Evolutionary conservation across 371 early-diverging fungal genomes (phyloP).

Genomic region (Conidiobolus incongruus): DNA sequence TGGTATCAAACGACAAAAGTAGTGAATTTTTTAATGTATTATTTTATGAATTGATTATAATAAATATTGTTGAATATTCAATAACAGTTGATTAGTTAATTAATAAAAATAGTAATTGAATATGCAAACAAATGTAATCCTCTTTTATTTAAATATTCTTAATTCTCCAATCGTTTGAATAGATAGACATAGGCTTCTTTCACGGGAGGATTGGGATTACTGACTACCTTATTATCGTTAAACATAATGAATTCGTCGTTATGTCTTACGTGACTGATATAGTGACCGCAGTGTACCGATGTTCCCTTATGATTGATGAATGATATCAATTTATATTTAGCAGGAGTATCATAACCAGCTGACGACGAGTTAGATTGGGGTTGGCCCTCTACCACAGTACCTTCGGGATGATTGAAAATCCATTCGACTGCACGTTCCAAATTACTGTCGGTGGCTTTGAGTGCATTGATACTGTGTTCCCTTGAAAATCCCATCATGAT

Average conservation of each 20-base stretch:
- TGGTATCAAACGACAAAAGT: no score
- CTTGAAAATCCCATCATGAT: slow-evolving; percentile 84
- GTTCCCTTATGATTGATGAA: slow-evolving; percentile 94
- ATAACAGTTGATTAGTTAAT: no score
- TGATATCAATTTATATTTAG: slow-evolving; percentile 38
- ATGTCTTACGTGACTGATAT: slow-evolving; percentile 66
- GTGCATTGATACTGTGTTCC: slow-evolving; percentile 56
- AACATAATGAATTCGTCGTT: slow-evolving; percentile 60
- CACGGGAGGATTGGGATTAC: slow-evolving; percentile 4
- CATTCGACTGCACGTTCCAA: slow-evolving; percentile 87
- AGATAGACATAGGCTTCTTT: slow-evolving; percentile 7
- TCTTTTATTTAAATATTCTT: no score
- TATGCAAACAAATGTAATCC: no score
- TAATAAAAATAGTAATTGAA: no score
- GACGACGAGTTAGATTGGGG: no score
- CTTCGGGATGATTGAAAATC: slow-evolving; percentile 76
- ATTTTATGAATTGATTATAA: no score
- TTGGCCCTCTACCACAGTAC: slow-evolving; percentile 9
- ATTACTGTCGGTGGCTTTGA: slow-evolving; percentile 56
- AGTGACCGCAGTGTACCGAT: slow-evolving; percentile 90
- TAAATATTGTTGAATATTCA: no score
- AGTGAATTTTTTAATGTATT: no score
- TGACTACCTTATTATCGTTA: slow-evolving; percentile 84
- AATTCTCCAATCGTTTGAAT: no score
- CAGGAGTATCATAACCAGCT: background rate